A percentile compares a stretch with the other conserved stretches of the same genome.
These are phyloP conservation scores for Hypholoma sublateritium DNA, from an alignment of 768 basidiomycete genomes.

Conservation along the genomic window DNA sequence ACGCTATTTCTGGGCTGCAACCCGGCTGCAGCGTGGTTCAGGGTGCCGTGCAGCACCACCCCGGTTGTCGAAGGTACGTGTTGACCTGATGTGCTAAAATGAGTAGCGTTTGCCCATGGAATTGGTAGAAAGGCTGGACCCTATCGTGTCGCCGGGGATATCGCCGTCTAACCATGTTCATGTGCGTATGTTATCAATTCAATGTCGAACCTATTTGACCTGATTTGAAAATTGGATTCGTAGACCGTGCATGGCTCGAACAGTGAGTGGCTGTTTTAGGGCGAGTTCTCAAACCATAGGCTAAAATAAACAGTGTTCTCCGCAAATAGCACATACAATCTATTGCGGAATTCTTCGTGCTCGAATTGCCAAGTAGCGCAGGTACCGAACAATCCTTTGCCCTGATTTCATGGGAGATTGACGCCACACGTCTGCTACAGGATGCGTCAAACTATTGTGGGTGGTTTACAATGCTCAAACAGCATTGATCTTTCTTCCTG, in stretches of 20 bases:
- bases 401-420: not conserved
- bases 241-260: conserved; percentile 39
- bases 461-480: not conserved
- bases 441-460: conserved; percentile 42
- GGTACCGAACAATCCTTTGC: conserved; percentile 13
- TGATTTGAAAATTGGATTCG: not conserved
- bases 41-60: conserved; percentile 34
- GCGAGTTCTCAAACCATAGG: not conserved
- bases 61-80: conserved; percentile 37
- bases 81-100: not conserved
- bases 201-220: not conserved
- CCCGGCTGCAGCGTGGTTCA: conserved; percentile 34
- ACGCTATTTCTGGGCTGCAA: not conserved
- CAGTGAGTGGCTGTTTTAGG: conserved; percentile 22
- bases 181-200: conserved; percentile 23
- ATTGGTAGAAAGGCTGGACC: conserved; percentile 35
- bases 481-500: not conserved
- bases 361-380: conserved; percentile 37
- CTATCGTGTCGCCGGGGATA: conserved; percentile 33
- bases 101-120: not conserved
- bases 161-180: conserved; percentile 41
- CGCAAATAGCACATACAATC: conserved; percentile 32
- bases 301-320: conserved; percentile 27
- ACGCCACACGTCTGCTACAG: conserved; percentile 14
- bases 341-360: conserved; percentile 34